Conservation (phyloP, 2,329 filamentous ascomycete genomes). For the Pseudogymnoascus sp. region DNA sequence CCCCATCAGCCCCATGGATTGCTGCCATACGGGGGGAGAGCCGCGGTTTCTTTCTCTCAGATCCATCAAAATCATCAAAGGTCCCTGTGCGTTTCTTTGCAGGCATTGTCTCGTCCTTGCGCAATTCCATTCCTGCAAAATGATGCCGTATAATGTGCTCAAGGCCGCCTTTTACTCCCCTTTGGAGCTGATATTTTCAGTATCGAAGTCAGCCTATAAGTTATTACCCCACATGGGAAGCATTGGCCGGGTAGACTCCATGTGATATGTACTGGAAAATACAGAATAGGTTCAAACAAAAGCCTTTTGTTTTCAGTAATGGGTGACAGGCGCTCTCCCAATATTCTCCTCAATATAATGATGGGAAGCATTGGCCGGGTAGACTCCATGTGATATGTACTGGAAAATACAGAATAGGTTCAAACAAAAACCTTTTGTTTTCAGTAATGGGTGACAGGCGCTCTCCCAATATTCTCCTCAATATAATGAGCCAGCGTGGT, state of each 20-base stretch:
- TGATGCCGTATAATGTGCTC: not conserved
- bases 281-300: not conserved
- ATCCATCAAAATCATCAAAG: not conserved
- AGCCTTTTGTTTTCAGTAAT: not conserved
- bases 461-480: not conserved
- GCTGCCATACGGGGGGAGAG: not conserved
- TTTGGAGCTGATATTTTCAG: not conserved
- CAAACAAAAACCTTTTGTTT: not conserved
- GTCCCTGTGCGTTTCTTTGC: not conserved
- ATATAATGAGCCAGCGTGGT: not conserved
- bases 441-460: not conserved
- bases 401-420: not conserved
- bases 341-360: not conserved
- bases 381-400: not conserved
- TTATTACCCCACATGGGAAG: not conserved
- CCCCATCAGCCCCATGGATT: slow-evolving; percentile 24
- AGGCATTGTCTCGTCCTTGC: not conserved
- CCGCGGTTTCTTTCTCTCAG: not conserved
- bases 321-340: not conserved
- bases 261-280: not conserved
- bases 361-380: not conserved
- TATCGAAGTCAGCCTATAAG: not conserved
- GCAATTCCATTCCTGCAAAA: not conserved
- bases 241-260: not conserved
- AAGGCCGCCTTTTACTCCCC: not conserved